phyloP scores from a whole-genome alignment of 352 stramenopile species.

The Phytophthora aleatoria region DNA sequence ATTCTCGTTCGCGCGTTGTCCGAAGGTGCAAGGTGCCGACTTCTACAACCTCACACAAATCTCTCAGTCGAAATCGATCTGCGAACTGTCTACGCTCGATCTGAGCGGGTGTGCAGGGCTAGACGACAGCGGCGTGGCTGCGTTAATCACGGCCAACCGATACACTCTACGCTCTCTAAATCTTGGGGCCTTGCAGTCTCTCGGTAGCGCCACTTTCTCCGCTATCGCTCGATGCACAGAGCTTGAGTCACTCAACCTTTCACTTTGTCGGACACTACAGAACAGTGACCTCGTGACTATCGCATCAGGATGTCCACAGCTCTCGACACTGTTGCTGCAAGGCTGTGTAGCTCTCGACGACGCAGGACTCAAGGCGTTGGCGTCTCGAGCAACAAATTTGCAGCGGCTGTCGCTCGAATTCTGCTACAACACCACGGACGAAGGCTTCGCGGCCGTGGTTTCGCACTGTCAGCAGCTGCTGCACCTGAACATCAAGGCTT shows the following conservation, averaged over 20 bases:
- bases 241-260: slow-evolving; percentile 72
- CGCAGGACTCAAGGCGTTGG: slow-evolving; percentile 46
- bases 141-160: slow-evolving; percentile 57
- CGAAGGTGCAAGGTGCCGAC: slow-evolving; percentile 55
- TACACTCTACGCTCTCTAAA: slow-evolving; percentile 57
- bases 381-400: slow-evolving; percentile 42
- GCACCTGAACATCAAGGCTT: slow-evolving; percentile 88
- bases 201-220: slow-evolving; percentile 63
- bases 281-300: slow-evolving; percentile 63
- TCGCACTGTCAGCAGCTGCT: slow-evolving; percentile 56
- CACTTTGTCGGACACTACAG: slow-evolving; percentile 71
- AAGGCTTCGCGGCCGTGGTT: slow-evolving; percentile 57
- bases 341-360: slow-evolving; percentile 78
- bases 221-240: slow-evolving; percentile 55
- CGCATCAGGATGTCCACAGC: slow-evolving; percentile 37
- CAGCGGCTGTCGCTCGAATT: slow-evolving; percentile 84
- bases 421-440: slow-evolving; percentile 87
- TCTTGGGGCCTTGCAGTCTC: slow-evolving; percentile 58
- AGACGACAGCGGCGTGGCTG: slow-evolving; percentile 47
- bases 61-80: slow-evolving; percentile 18
- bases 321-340: slow-evolving; percentile 59
- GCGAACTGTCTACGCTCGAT: slow-evolving; percentile 42
- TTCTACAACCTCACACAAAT: slow-evolving; percentile 40
- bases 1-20: slow-evolving; percentile 71
- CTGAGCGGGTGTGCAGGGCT: slow-evolving; percentile 61